phyloP scores from a whole-genome alignment of 1,284 basidiomycete genomes.

The Ceratobasidium sp. region DNA sequence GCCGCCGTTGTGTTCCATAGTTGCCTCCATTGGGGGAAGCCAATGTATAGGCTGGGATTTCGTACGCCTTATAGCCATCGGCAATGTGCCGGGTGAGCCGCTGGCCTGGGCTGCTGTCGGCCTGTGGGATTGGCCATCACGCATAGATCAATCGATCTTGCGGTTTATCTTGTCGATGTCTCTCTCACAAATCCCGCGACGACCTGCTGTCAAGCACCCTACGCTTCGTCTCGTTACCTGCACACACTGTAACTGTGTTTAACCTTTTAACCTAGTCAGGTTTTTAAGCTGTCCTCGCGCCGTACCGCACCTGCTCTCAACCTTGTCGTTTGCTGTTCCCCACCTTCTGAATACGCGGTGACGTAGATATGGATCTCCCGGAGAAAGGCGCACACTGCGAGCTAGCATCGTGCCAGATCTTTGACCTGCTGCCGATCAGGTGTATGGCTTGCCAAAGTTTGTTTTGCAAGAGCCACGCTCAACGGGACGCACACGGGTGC shows the following conservation, averaged over 20 bases:
- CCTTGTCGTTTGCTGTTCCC: not conserved
- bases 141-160: constrained; percentile 22
- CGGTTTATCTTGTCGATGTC: constrained; percentile 8
- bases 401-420: constrained; percentile 61
- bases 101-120: constrained; percentile 2
- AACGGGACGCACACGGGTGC: constrained; percentile 69
- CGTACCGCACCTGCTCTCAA: not conserved
- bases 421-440: constrained; percentile 73
- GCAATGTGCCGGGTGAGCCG: not conserved
- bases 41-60: not conserved
- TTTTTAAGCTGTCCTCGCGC: constrained; percentile 23
- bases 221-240: not conserved
- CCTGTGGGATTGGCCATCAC: constrained; percentile 6
- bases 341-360: constrained; percentile 1
- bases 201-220: not conserved
- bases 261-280: constrained; percentile 32
- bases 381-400: constrained; percentile 67
- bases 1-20: not conserved
- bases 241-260: constrained; percentile 18
- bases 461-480: constrained; percentile 68
- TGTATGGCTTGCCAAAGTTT: constrained; percentile 62
- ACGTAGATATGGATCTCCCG: constrained; percentile 54
- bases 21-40: not conserved
- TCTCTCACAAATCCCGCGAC: not conserved
- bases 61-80: not conserved